Evolutionary conservation across 2,329 filamentous ascomycete genomes (phyloP), one percentile per base, ranked within the genome.

Genomic region (Hypoxylon sp.): DNA sequence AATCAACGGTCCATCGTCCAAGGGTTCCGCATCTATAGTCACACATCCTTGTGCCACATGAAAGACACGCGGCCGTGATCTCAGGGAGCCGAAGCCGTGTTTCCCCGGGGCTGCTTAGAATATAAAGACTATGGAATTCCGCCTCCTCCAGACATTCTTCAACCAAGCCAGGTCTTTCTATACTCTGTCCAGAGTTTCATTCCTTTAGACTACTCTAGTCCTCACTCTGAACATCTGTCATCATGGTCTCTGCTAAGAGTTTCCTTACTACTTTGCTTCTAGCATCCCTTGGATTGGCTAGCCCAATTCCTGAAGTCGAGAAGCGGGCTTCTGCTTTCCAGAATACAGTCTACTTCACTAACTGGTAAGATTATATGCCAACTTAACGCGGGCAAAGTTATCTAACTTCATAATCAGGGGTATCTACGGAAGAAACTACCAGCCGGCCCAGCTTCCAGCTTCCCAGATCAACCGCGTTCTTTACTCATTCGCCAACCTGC

Each of bases 401-500:
- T 17, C 66, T 75, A 54, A 72, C 24, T 9, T 1, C 10, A 6
- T 1, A 3, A 5, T 1, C 37, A 86, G 85, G 91, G 91, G 88
- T 46, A 92, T 93, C 55, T 96, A 97, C 75, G 90, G 82, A 24
- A 87, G 92, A 60, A 88, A 92, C 70, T 93, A 91, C 76, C 86
- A 91, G 62, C 91, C 92, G 0, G 86, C 91, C 56, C 84, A 93
- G 72, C 84, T 97, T 8, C 91, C 91, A 0, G 88, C 85, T 1
- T 84, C 88, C 1, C 84, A 93, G 69, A 81, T 97, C 56, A 95
- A 91, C 0, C 92, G 96, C 74, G 84, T 97, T 1, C 84, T 97
- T 1, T 97, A 88, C 75, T 87, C 94, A 1, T 97, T 97, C 79
- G 91, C 93, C 74, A 94, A 97, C 76, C 80, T 97, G 17, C 83